Evolutionary conservation across 2,329 filamentous ascomycete species (phyloP).

Genomic region (Monosporascus sp.): DNA sequence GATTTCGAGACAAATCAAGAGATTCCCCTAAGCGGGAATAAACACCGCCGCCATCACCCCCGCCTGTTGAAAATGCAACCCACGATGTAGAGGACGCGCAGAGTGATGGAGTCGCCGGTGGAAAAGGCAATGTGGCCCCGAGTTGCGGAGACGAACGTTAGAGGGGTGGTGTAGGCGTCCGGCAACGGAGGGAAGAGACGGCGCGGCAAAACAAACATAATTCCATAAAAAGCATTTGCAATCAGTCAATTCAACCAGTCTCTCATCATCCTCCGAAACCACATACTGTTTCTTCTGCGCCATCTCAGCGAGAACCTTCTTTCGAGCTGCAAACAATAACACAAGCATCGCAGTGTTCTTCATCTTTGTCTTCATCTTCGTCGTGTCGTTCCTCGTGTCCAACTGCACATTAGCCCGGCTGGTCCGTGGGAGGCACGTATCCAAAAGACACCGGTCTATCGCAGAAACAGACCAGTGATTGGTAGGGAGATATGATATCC

Average conservation of each 20-base stretch:
- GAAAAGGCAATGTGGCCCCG: background rate
- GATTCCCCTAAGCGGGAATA: background rate
- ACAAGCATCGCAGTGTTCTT: constrained; percentile 4
- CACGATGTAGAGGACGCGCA: background rate
- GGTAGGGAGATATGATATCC: constrained; percentile 16
- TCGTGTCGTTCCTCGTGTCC: constrained; percentile 27
- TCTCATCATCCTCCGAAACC: too few relatives aligned
- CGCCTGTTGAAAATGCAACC: background rate
- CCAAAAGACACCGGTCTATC: constrained; percentile 16
- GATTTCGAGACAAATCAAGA: background rate
- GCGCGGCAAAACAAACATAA: too few relatives aligned
- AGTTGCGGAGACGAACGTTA: background rate
- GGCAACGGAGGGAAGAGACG: too few relatives aligned
- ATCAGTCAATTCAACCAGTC: too few relatives aligned
- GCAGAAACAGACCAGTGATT: constrained; percentile 16
- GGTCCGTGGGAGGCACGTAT: constrained; percentile 12
- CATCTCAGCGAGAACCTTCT: background rate
- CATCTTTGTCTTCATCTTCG: constrained; percentile 19
- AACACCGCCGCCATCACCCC: background rate
- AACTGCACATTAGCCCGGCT: constrained; percentile 18
- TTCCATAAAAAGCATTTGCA: too few relatives aligned
- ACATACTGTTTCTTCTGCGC: too few relatives aligned
- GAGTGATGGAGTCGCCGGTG: background rate
- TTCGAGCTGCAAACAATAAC: background rate
- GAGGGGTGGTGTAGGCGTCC: background rate